Evolutionary conservation across 352 stramenopile genomes (phyloP).

Genomic region (Globisporangium carolinianum): DNA sequence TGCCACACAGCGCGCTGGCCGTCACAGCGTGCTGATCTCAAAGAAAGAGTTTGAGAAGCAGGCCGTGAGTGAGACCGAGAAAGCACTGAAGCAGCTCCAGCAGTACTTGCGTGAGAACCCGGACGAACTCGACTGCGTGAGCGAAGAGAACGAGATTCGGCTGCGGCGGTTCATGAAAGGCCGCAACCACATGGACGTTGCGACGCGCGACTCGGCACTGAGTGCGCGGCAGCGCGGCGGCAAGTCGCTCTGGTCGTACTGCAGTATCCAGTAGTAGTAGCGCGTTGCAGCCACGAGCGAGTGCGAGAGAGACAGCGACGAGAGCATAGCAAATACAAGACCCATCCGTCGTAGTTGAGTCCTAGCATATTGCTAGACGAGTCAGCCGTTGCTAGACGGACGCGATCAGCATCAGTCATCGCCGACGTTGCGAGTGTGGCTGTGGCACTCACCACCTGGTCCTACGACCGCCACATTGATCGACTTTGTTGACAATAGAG

Average conservation of each 20-base stretch:
- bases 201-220: conserved; percentile 31
- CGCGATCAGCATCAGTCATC: no score
- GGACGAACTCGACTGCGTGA: conserved; percentile 69
- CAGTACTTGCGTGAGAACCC: conserved; percentile 62
- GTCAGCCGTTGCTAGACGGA: no score
- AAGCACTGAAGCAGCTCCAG: conserved; percentile 59
- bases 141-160: conserved; percentile 74
- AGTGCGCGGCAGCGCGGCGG: conserved; percentile 20
- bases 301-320: conserved; percentile 5
- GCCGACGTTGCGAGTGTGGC: no score
- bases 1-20: conserved; percentile 20
- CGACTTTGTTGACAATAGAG: no score
- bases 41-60: conserved; percentile 70
- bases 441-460: no score
- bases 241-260: conserved; percentile 33
- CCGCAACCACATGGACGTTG: conserved; percentile 66
- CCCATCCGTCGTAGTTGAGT: no score
- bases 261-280: conserved; percentile 35
- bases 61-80: conserved; percentile 62
- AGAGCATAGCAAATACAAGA: not conserved
- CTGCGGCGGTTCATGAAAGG: conserved; percentile 75
- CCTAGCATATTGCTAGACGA: no score
- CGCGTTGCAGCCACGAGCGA: not conserved
- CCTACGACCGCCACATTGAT: no score
- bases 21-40: conserved; percentile 63